Evolutionary conservation across 208 protist genomes (phyloP).

Genomic region (Porcisia deanei): DNA sequence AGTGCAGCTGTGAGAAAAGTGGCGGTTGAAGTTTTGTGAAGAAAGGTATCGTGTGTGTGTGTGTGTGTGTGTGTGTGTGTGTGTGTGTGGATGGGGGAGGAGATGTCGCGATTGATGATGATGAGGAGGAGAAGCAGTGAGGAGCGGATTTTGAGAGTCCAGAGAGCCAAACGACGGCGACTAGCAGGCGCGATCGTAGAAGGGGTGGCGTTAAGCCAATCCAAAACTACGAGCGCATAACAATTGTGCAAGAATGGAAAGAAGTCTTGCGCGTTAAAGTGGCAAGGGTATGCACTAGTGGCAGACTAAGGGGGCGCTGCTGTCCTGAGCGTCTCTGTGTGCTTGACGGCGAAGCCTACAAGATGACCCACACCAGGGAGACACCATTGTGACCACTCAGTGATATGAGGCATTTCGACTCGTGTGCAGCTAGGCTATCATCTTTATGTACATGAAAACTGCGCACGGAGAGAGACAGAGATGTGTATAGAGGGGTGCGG

Average conservation of each 20-base stretch:
- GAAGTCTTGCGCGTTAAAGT: neutral
- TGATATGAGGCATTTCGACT: neutral
- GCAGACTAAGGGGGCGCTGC: neutral
- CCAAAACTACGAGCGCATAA: too few relatives aligned
- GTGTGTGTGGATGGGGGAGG: too few relatives aligned
- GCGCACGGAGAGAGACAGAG: neutral
- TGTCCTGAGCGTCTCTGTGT: neutral
- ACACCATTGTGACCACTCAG: neutral
- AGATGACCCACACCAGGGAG: neutral
- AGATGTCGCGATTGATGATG: neutral
- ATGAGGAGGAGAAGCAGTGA: neutral
- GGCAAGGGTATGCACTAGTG: neutral
- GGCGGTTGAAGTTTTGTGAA: neutral
- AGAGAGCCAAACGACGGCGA: neutral
- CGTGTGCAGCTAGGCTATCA: neutral
- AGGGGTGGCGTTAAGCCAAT: neutral
- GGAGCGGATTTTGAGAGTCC: neutral
- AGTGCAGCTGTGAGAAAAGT: neutral
- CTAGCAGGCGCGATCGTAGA: too few relatives aligned
- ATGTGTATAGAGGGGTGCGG: neutral
- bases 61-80: too few relatives aligned
- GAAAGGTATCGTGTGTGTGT: neutral
- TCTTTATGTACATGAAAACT: slow-evolving; percentile 11
- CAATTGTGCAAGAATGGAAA: neutral
- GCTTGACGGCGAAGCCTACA: neutral